Conservation (phyloP, 1,284 basidiomycete genomes). For the Trametes pubescens region DNA sequence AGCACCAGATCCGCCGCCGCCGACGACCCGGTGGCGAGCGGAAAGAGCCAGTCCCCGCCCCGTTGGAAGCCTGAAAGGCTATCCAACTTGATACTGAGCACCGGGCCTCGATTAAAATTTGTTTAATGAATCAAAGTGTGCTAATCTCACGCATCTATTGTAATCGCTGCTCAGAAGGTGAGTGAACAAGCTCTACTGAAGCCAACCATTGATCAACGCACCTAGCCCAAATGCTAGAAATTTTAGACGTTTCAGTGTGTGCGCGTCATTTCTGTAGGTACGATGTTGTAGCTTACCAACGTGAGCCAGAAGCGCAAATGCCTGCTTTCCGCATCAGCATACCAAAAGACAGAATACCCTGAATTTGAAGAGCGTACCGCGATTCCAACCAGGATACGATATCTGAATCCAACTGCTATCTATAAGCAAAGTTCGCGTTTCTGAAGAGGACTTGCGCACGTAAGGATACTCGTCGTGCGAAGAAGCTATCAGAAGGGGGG, state of each 20-base stretch:
- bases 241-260: no score
- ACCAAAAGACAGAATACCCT: no score
- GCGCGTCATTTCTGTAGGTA: no score
- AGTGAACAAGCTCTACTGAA: no score
- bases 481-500: background rate
- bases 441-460: background rate
- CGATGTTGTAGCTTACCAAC: background rate
- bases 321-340: background rate
- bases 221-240: no score
- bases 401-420: background rate
- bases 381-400: background rate
- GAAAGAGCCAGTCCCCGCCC: background rate
- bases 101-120: background rate
- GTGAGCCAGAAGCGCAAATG: background rate
- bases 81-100: no score
- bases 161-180: no score
- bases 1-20: background rate
- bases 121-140: background rate
- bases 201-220: no score
- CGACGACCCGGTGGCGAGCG: background rate
- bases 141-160: background rate
- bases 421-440: background rate
- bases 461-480: background rate
- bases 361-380: background rate
- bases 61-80: background rate